Conservation (phyloP, 2,329 filamentous ascomycete species). For the Cryphonectria radicalis region DNA sequence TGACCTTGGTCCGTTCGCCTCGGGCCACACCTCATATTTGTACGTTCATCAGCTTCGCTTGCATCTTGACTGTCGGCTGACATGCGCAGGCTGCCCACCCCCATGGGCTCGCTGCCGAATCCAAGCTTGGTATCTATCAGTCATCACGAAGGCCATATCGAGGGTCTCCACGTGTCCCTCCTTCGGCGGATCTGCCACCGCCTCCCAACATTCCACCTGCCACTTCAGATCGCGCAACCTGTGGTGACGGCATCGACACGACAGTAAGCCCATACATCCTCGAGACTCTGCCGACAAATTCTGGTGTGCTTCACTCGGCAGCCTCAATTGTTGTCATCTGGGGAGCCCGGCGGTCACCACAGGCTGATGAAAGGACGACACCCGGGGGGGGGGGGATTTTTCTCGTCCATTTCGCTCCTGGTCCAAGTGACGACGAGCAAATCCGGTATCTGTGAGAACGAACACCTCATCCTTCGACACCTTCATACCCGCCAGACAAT, state of each 20-base stretch:
- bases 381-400: neutral
- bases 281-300: neutral
- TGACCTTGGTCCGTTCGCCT: neutral
- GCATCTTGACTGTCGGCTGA: neutral
- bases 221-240: slow-evolving; percentile 5
- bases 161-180: neutral
- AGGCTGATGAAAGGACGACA: neutral
- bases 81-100: neutral
- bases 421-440: neutral
- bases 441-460: neutral
- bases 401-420: neutral
- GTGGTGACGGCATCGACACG: slow-evolving; percentile 13
- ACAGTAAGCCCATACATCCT: neutral
- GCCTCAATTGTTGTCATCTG: neutral
- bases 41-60: neutral
- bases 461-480: neutral
- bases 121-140: neutral
- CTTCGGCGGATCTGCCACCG: neutral
- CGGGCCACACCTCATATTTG: neutral
- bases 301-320: neutral
- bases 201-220: neutral
- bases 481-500: neutral
- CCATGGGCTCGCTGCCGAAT: neutral
- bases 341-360: neutral
- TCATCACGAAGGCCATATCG: neutral